Evolutionary conservation across 768 basidiomycete species (phyloP), one percentile per base, ranked within the genome.

Genomic region (Hypholoma fasciculare): DNA sequence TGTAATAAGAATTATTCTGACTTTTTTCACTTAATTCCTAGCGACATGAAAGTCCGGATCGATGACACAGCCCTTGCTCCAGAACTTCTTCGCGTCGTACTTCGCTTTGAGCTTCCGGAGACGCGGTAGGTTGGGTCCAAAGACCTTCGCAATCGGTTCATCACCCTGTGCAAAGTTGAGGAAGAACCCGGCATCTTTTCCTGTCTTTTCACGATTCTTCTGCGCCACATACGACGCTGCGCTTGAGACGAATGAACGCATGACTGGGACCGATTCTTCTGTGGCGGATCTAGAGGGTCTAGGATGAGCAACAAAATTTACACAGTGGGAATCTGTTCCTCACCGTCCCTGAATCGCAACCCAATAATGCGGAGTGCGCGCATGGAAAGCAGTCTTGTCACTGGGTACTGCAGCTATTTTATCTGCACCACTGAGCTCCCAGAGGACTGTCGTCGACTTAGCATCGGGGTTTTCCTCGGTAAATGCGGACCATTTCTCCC

Each of bases 371-470:
- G 56, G 56, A 40, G 53, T 43, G 19, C 62, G 49, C 14, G 59
- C 53, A 38, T 58, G 59, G 38, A 60, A 63, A 6, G 62, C 62
- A 9, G 57, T 60, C 23, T 46, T 56, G 7, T 17, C 61, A 54
- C 16, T 49, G 49, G 23, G 54, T 46, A 57, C 48, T 17, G 23
- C 52, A 7, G 61, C 49, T 30, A 68, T 49, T 38, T 63, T 66
- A 5, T 66, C 62, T n/a, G 43, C 17, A 9, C 42, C 52, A 12
- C 44, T 59, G 30, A 65, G 52, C 40, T 69, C 65, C 62, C 62
- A 65, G 39, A 66, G 23, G 8, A 69, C 59, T 4, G 50, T 50
- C 1, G 65, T 59, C 8, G 59, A 47, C 16, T 42, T 53, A 12
- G 56, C 60, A 27, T 59, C 56, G 1, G 27, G 38, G 19, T 62